Conservation (phyloP, 2,329 filamentous ascomycete species). For the Phoma herbarum region DNA sequence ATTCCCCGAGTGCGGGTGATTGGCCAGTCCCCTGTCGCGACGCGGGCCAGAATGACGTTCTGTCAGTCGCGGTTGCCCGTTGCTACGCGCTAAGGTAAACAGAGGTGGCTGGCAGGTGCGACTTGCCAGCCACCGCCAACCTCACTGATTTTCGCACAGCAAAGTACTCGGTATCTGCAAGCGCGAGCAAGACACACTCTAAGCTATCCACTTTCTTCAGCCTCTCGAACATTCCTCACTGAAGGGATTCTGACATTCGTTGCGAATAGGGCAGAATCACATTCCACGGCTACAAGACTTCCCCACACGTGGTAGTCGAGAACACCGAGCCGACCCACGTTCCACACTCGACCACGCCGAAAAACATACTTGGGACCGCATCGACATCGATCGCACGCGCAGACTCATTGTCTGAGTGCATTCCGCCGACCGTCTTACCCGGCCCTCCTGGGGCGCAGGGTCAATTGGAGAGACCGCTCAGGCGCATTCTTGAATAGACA, state of each 20-base stretch:
- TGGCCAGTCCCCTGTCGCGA: slow-evolving; percentile 24
- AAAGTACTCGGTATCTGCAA: slow-evolving; percentile 45
- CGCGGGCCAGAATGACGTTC: slow-evolving; percentile 34
- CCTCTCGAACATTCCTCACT: slow-evolving; percentile 30
- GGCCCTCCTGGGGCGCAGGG: slow-evolving; percentile 55
- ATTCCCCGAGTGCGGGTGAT: slow-evolving; percentile 27
- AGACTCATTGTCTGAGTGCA: slow-evolving; percentile 41
- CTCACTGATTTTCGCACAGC: slow-evolving; percentile 44
- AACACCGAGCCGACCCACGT: slow-evolving; percentile 29
- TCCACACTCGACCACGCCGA: slow-evolving; percentile 27
- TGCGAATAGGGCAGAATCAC: slow-evolving; percentile 41
- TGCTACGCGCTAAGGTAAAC: slow-evolving; percentile 31
- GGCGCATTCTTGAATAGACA: slow-evolving; percentile 34
- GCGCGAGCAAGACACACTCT: slow-evolving; percentile 41
- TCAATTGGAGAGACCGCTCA: slow-evolving; percentile 34
- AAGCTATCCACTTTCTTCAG: slow-evolving; percentile 44
- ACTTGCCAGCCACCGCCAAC: slow-evolving; percentile 47
- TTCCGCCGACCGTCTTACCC: slow-evolving; percentile 44
- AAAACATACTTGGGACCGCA: slow-evolving; percentile 27
- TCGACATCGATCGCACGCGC: slow-evolving; percentile 34
- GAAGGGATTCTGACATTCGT: slow-evolving; percentile 45
- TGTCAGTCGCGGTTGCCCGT: slow-evolving; percentile 27
- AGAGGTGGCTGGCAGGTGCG: slow-evolving; percentile 3
- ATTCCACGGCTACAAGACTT: slow-evolving; percentile 43
- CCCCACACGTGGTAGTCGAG: slow-evolving; percentile 30